Base-by-base conservation (phyloP, 2,329 filamentous ascomycete species). In the Trichophyton equinum region DNA sequence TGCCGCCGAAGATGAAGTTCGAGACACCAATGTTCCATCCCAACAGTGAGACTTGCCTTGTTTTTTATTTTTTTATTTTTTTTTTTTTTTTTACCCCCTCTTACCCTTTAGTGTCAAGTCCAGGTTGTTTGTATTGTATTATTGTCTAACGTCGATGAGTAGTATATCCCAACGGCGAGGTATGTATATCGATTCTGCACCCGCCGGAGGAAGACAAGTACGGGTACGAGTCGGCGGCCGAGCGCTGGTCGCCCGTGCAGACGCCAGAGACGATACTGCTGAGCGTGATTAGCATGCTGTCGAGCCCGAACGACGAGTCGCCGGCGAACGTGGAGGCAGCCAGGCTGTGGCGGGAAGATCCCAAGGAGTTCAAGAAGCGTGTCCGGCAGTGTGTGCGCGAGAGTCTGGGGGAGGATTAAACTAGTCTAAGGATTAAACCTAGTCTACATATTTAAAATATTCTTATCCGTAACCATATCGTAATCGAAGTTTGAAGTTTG, bases 171-270 rank as follows among this genome's bases (percentile, higher is more conserved):
- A 85, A 83, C 70, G 94, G 94, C 69, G 84, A 87, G 66, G 89
- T 99, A 62, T 99, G 94, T 80, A 97, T 99, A 73, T 95, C 89
- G 49, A 99, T 99, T 76, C 81, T 99, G 47, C 94, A 99, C 74
- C 89, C 92, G 11, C 92, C 94, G 3, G 91, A 89, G 76, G 91
- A 96, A 70, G 94, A 99, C 71, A 85, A 89, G 71, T 94, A 88
- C 75, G 92, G 92, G 59, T 99, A 99, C 77, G 94, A 99, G 75
- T 82, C 83, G 27, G 91, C 91, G 15, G 81, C 84, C 33, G 94
- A 99, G 80, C 85, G 94, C 63, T 99, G 94, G 94, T 88, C 83
- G 62, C 94, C 94, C 30, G 92, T 97, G 1, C 94, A 97, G 75
- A 91, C 88, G 11, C 91, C 92, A 59, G 92, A 96, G 79, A 95